Evolutionary conservation across 2,329 filamentous ascomycete genomes (phyloP).

Genomic region (Endoconidiophora polonica): DNA sequence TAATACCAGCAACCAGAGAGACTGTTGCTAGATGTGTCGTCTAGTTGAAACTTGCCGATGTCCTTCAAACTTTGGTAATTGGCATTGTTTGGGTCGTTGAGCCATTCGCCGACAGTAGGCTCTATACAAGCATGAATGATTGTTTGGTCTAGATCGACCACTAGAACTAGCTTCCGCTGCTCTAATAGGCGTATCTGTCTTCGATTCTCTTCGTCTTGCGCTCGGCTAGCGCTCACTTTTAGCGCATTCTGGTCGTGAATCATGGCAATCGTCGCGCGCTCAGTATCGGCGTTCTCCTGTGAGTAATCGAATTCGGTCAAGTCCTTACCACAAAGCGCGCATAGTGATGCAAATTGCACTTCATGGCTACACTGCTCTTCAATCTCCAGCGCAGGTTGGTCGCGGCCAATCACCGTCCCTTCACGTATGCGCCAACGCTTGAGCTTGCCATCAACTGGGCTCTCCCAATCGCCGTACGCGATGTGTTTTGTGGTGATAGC

Average conservation of each 20-base stretch:
- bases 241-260: conserved; percentile 79
- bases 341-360: conserved; percentile 79
- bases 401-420: conserved; percentile 44
- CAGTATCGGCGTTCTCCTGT: conserved; percentile 59
- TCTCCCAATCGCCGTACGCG: conserved; percentile 61
- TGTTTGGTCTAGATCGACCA: conserved; percentile 95
- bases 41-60: conserved; percentile 73
- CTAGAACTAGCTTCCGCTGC: conserved; percentile 72
- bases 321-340: conserved; percentile 83
- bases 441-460: conserved; percentile 65
- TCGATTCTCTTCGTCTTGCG: conserved; percentile 67
- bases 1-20: conserved; percentile 81
- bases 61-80: conserved; percentile 85
- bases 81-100: conserved; percentile 70
- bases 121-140: conserved; percentile 98
- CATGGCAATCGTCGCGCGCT: conserved; percentile 86
- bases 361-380: conserved; percentile 86
- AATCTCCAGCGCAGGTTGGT: conserved; percentile 51
- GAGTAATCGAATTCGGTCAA: conserved; percentile 87
- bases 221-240: conserved; percentile 69
- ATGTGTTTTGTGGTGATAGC: conserved; percentile 53
- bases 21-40: conserved; percentile 64
- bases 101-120: conserved; percentile 91
- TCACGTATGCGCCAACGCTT: conserved; percentile 58
- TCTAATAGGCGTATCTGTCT: conserved; percentile 68